Percentiles rank a stretch among this genome's conserved stretches.
These are phyloP conservation scores for Rutstroemia sp. DNA, from an alignment of 2,329 filamentous ascomycete species.

Conservation along the genomic window DNA sequence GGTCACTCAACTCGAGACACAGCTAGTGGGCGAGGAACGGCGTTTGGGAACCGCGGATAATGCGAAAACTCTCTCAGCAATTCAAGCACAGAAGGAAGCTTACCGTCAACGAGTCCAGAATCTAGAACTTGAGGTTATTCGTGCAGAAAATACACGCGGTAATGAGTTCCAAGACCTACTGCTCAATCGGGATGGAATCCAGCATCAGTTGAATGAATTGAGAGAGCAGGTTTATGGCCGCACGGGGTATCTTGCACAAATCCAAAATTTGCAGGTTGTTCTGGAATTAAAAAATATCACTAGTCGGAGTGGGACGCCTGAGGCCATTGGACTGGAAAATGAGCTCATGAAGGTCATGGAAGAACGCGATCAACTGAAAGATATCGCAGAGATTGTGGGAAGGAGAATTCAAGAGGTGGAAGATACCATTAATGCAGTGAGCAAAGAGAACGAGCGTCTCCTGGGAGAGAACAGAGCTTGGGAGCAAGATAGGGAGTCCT, in stretches of 20 bases:
- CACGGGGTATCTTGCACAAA: neutral
- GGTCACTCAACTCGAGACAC: neutral
- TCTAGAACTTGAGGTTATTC: neutral
- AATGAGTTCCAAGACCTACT: neutral
- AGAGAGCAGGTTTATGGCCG: neutral
- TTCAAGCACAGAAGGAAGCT: neutral
- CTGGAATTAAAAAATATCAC: neutral
- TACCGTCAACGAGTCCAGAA: neutral
- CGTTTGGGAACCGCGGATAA: neutral
- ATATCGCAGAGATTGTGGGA: neutral
- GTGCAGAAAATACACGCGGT: neutral
- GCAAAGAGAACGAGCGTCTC: neutral
- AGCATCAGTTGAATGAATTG: neutral
- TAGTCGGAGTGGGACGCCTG: neutral
- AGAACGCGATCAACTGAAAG: neutral
- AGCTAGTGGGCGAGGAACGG: neutral
- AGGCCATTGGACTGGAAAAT: neutral
- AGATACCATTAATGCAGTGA: neutral
- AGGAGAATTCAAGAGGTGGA: neutral
- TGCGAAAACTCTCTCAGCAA: neutral
- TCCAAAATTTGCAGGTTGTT: slow-evolving; percentile 1
- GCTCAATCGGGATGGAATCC: neutral
- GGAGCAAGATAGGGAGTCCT: neutral
- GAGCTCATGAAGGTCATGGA: neutral
- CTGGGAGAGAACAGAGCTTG: neutral